Percentiles rank a stretch among this genome's conserved stretches.
These are phyloP conservation scores for Fusarium virguliforme DNA, from an alignment of 2,329 filamentous ascomycete genomes.

Conservation along the genomic window DNA sequence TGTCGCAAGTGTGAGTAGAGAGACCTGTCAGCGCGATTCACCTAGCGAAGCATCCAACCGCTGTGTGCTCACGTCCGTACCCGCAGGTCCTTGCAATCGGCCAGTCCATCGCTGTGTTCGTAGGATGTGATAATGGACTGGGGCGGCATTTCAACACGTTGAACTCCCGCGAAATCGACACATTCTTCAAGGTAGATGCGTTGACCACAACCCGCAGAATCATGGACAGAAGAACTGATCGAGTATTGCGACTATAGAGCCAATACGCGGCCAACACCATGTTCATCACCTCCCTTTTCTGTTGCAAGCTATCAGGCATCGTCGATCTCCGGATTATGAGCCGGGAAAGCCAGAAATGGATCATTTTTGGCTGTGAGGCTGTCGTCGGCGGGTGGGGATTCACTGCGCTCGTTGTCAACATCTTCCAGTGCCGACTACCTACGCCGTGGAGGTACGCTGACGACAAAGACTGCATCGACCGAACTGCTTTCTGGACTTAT, in stretches of 20 bases:
- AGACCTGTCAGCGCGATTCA: background rate
- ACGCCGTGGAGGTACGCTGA: slow-evolving; percentile 51
- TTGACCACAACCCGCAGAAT: background rate
- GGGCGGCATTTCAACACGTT: slow-evolving; percentile 43
- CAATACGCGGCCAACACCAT: slow-evolving; percentile 50
- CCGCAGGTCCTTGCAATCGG: slow-evolving; percentile 39
- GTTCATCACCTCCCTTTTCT: slow-evolving; percentile 48
- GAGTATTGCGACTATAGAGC: slow-evolving; percentile 27
- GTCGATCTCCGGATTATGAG: slow-evolving; percentile 49
- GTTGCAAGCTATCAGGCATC: slow-evolving; percentile 49
- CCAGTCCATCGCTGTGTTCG: slow-evolving; percentile 43
- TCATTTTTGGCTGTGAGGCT: slow-evolving; percentile 40
- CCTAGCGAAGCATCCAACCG: background rate
- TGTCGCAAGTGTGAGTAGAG: slow-evolving; percentile 46
- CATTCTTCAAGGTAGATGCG: slow-evolving; percentile 49
- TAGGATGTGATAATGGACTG: slow-evolving; percentile 45
- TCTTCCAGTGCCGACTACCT: slow-evolving; percentile 51
- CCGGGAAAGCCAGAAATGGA: slow-evolving; percentile 43
- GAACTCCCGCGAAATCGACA: slow-evolving; percentile 23
- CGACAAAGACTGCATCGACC: slow-evolving; percentile 43
- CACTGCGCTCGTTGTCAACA: slow-evolving; percentile 45
- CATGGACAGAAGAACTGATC: slow-evolving; percentile 15
- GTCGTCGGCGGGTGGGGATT: slow-evolving; percentile 47
- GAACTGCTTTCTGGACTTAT: slow-evolving; percentile 48
- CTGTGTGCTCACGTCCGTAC: slow-evolving; percentile 1